These are phyloP conservation scores for Gliomastix tumulicola DNA, from an alignment of 2,329 filamentous ascomycete species.

Conservation along the genomic window DNA sequence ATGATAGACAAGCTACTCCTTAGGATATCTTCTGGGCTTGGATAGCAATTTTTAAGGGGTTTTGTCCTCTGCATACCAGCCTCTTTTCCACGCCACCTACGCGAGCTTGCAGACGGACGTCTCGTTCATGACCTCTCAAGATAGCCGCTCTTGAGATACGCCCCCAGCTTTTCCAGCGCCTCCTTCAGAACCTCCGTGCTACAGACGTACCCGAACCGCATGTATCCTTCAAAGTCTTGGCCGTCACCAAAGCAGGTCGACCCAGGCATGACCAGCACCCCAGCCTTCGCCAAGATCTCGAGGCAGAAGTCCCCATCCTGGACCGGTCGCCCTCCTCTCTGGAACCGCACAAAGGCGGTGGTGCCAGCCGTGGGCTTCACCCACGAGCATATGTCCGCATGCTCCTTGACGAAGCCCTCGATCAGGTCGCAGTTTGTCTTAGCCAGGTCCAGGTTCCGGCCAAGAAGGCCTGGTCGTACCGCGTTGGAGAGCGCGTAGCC, in stretches of 20 bases:
- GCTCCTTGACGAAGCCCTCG: slow-evolving; percentile 59
- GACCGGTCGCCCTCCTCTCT: slow-evolving; percentile 50
- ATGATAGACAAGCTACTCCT: too few relatives aligned
- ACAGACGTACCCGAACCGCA: slow-evolving; percentile 71
- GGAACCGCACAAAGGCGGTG: slow-evolving; percentile 70
- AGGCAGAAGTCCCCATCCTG: slow-evolving; percentile 69
- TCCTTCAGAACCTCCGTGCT: slow-evolving; percentile 62
- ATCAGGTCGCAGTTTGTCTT: slow-evolving; percentile 60
- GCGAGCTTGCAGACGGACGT: too few relatives aligned
- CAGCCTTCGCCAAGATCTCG: slow-evolving; percentile 59
- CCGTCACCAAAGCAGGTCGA: slow-evolving; percentile 63
- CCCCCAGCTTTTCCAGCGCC: slow-evolving; percentile 46
- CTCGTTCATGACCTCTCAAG: too few relatives aligned
- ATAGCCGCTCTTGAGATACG: slow-evolving; percentile 28
- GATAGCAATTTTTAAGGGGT: too few relatives aligned
- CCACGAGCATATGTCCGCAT: slow-evolving; percentile 61
- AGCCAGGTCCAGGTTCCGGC: slow-evolving; percentile 53
- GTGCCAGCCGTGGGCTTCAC: slow-evolving; percentile 71
- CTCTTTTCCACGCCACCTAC: too few relatives aligned
- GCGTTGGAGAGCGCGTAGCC: slow-evolving; percentile 59
- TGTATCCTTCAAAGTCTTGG: slow-evolving; percentile 64
- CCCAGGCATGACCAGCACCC: slow-evolving; percentile 70
- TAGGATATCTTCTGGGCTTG: too few relatives aligned
- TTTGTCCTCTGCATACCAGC: too few relatives aligned
- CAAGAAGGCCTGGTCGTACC: slow-evolving; percentile 32